phyloP scores from a whole-genome alignment of 1,139 yeast genomes.

The Kurtzmaniella quercitrusa region DNA sequence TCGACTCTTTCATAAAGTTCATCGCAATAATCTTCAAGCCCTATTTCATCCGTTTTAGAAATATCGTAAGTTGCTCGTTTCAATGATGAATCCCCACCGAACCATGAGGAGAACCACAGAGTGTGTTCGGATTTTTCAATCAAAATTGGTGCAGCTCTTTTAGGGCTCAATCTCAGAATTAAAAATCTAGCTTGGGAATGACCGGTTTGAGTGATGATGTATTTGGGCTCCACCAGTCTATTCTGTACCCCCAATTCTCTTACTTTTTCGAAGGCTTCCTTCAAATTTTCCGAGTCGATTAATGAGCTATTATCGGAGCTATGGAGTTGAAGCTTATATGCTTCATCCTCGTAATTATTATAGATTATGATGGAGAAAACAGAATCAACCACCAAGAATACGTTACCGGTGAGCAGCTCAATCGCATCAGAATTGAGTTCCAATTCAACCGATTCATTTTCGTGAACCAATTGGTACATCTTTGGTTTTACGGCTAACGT shows the following conservation, averaged over 20 bases:
- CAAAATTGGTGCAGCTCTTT: neutral
- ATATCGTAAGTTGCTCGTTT: conserved; percentile 1
- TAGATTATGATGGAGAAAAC: conserved; percentile 25
- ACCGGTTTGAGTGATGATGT: conserved; percentile 26
- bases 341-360: conserved; percentile 12
- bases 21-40: conserved; percentile 7
- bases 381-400: conserved; percentile 29
- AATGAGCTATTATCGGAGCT: conserved; percentile 29
- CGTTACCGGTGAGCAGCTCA: conserved; percentile 10
- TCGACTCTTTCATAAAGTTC: conserved; percentile 6
- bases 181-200: conserved; percentile 36
- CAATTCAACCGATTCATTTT: conserved; percentile 8
- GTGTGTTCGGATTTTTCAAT: neutral
- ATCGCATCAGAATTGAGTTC: conserved; percentile 19
- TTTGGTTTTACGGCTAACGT: conserved; percentile 25
- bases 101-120: neutral
- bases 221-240: conserved; percentile 15
- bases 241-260: conserved; percentile 2
- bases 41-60: conserved; percentile 7
- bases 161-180: conserved; percentile 25
- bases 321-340: conserved; percentile 23
- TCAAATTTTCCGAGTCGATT: conserved; percentile 12
- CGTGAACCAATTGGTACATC: conserved; percentile 15
- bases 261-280: conserved; percentile 15
- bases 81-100: neutral